Evolutionary conservation across 2,329 filamentous ascomycete genomes (phyloP).

Genomic region (Fusarium anthophilum): DNA sequence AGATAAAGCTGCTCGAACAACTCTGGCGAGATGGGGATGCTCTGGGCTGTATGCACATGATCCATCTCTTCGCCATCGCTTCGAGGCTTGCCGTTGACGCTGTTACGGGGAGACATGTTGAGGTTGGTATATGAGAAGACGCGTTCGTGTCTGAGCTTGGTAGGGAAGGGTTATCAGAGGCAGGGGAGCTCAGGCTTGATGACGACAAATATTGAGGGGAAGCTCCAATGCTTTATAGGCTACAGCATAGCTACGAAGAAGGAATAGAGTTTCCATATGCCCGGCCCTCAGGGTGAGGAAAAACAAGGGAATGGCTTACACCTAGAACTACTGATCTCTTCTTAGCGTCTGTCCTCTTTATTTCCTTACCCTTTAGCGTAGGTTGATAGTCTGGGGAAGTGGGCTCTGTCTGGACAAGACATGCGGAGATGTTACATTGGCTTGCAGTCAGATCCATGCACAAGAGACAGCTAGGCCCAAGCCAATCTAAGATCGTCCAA

Average conservation of each 20-base stretch:
- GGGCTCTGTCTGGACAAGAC: background rate
- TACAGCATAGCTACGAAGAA: background rate
- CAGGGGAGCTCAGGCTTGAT: background rate
- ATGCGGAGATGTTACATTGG: background rate
- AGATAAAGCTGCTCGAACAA: constrained; percentile 65
- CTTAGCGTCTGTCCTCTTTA: background rate
- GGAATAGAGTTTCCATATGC: background rate
- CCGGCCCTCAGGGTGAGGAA: background rate
- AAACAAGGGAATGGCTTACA: background rate
- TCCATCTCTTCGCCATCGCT: constrained; percentile 34
- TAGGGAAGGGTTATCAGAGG: background rate
- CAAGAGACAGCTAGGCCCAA: no score
- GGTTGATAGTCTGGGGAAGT: background rate
- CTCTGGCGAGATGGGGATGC: constrained; percentile 59
- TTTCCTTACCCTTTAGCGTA: background rate
- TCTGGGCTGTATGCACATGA: constrained; percentile 48
- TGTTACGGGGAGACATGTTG: constrained; percentile 19
- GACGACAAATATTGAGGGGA: background rate
- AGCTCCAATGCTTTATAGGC: background rate
- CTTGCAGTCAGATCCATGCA: background rate
- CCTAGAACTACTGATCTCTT: background rate
- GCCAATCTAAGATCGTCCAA: background rate
- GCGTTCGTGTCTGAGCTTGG: background rate
- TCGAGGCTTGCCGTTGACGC: constrained; percentile 12
- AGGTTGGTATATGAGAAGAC: background rate